These are phyloP conservation scores for Kurtzmaniella quercitrusa DNA, from an alignment of 1,139 yeast species.

Conservation along the genomic window DNA sequence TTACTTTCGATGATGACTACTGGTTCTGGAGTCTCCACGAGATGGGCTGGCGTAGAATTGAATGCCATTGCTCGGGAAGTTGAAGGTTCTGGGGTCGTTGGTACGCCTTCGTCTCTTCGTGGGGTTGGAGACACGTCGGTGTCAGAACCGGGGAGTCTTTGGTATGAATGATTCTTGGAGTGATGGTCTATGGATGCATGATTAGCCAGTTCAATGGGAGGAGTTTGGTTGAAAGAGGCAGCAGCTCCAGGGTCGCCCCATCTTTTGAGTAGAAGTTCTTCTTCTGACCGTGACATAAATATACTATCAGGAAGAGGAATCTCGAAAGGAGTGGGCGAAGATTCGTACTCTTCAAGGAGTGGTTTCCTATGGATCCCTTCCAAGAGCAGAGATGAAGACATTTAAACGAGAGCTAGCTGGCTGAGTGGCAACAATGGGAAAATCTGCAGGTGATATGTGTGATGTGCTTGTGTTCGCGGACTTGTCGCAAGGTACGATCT, in stretches of 20 bases:
- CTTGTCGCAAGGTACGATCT: background rate
- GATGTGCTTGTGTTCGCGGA: background rate
- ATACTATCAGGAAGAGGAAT: background rate
- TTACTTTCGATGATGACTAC: constrained; percentile 27
- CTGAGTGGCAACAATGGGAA: background rate
- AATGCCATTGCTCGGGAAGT: background rate
- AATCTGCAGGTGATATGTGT: background rate
- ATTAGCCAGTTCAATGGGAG: background rate
- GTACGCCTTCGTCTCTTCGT: background rate
- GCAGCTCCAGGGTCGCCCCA: background rate
- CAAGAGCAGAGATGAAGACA: background rate
- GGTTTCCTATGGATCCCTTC: background rate
- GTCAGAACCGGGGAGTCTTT: background rate
- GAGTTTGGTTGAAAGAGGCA: background rate
- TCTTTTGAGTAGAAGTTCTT: background rate
- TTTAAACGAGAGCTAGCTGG: background rate
- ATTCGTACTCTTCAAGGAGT: background rate
- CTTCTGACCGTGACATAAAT: background rate
- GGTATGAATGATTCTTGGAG: background rate
- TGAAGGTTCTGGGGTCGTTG: constrained; percentile 2
- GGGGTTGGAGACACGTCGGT: background rate
- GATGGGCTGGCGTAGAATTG: constrained; percentile 7
- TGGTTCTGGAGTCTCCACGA: constrained; percentile 10
- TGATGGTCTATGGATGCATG: no score
- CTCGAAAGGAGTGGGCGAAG: background rate